These are phyloP conservation scores for Aschersonia sp. DNA, from an alignment of 2,329 filamentous ascomycete genomes.

Conservation along the genomic window DNA sequence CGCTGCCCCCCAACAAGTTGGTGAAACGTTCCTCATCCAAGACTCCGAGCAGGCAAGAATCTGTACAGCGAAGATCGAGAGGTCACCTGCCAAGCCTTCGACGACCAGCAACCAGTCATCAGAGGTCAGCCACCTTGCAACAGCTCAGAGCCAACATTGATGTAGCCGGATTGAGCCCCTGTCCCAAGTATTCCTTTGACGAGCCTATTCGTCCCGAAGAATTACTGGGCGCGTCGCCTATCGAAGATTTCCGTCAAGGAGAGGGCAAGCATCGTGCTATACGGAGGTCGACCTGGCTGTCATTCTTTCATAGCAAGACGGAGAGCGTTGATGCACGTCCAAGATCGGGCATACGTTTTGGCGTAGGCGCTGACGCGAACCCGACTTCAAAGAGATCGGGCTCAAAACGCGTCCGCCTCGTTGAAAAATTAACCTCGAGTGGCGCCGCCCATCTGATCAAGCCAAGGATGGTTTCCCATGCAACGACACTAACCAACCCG, in stretches of 20 bases:
- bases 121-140: conserved; percentile 58
- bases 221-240: conserved; percentile 13
- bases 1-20: conserved; percentile 56
- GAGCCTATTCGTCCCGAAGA: conserved; percentile 16
- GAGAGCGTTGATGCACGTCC: conserved; percentile 10
- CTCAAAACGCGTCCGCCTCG: conserved; percentile 14
- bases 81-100: conserved; percentile 53
- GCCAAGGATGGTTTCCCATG: conserved; percentile 19
- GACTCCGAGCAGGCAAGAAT: conserved; percentile 22
- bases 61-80: conserved; percentile 34
- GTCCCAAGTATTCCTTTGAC: conserved; percentile 20
- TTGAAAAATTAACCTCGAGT: conserved; percentile 8
- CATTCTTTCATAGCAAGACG: conserved; percentile 38
- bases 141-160: conserved; percentile 25
- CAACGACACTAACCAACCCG: conserved; percentile 9
- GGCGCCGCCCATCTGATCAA: conserved; percentile 19
- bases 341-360: conserved; percentile 10
- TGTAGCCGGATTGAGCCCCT: conserved; percentile 9
- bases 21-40: conserved; percentile 57
- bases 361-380: conserved; percentile 9
- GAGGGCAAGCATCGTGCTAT: conserved; percentile 1
- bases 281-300: conserved; percentile 28
- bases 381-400: conserved; percentile 9
- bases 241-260: conserved; percentile 7
- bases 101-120: conserved; percentile 65